These are phyloP conservation scores for Coprinopsis cinerea DNA, from an alignment of 768 basidiomycete species.

Conservation along the genomic window DNA sequence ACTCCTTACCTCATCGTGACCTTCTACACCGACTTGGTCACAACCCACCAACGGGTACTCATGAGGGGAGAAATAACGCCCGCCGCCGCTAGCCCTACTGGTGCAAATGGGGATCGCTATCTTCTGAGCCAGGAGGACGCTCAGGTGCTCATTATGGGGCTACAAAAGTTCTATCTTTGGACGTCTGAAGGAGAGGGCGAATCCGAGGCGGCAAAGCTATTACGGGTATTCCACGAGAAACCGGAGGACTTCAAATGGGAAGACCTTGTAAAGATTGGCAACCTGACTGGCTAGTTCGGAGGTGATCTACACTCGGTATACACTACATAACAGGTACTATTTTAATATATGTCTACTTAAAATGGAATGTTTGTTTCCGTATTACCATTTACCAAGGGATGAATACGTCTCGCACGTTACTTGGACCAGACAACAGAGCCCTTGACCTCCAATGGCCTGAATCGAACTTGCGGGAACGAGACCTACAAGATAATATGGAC, in stretches of 20 bases:
- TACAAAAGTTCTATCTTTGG: constrained; percentile 88
- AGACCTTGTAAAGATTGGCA: constrained; percentile 53
- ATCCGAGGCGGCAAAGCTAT: constrained; percentile 41
- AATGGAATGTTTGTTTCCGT: too few species aligned
- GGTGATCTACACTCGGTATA: neutral
- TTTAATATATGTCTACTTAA: too few species aligned
- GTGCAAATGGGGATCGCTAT: constrained; percentile 36
- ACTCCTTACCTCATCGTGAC: constrained; percentile 90
- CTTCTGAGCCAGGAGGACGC: constrained; percentile 77
- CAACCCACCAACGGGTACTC: constrained; percentile 76
- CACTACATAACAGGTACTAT: too few species aligned
- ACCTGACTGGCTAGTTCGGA: neutral
- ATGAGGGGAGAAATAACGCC: constrained; percentile 90
- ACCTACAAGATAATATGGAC: neutral
- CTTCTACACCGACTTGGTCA: constrained; percentile 83
- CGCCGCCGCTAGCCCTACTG: constrained; percentile 36
- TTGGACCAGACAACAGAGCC: too few species aligned
- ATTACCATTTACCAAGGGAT: too few species aligned
- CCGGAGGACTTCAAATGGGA: constrained; percentile 82
- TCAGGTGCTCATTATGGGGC: constrained; percentile 69
- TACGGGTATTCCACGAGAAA: constrained; percentile 71
- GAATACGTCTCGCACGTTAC: too few species aligned
- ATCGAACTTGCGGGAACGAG: too few species aligned
- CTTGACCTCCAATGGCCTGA: too few species aligned
- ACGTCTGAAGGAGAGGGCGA: constrained; percentile 24